Evolutionary conservation across 148 eudicot genomes (phyloP).

Genomic region (Polygonum aviculare): DNA sequence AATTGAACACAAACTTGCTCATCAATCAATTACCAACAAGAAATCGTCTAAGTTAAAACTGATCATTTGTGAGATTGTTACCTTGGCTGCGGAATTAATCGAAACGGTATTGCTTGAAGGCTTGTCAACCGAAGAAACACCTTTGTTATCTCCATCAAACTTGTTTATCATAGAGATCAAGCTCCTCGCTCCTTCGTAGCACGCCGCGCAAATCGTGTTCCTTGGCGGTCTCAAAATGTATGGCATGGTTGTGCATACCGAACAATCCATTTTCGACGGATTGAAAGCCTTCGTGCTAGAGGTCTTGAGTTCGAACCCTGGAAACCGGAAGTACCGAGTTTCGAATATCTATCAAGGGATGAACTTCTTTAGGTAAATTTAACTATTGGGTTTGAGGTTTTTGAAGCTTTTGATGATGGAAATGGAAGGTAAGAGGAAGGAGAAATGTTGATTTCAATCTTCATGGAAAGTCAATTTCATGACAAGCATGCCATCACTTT

Average conservation of each 20-base stretch:
- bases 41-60: neutral
- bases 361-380: neutral
- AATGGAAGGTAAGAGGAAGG: neutral
- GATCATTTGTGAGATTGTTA: conserved; percentile 6
- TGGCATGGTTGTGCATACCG: conserved; percentile 71
- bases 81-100: conserved; percentile 32
- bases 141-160: conserved; percentile 24
- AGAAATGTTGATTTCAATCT: neutral
- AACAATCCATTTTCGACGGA: conserved; percentile 54
- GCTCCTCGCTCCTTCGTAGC: conserved; percentile 69
- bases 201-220: conserved; percentile 72
- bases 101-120: conserved; percentile 8
- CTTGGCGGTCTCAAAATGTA: conserved; percentile 71
- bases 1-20: neutral
- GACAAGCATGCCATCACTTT: conserved; percentile 17
- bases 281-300: neutral
- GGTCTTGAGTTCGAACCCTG: neutral
- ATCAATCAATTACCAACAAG: neutral
- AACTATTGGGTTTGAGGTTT: conserved; percentile 2
- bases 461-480: conserved; percentile 27
- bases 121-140: conserved; percentile 23
- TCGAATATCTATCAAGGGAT: neutral
- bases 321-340: neutral
- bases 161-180: conserved; percentile 52
- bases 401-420: neutral